Base-by-base conservation (phyloP, 306 rosid species). In the Quercus gilva region DNA sequence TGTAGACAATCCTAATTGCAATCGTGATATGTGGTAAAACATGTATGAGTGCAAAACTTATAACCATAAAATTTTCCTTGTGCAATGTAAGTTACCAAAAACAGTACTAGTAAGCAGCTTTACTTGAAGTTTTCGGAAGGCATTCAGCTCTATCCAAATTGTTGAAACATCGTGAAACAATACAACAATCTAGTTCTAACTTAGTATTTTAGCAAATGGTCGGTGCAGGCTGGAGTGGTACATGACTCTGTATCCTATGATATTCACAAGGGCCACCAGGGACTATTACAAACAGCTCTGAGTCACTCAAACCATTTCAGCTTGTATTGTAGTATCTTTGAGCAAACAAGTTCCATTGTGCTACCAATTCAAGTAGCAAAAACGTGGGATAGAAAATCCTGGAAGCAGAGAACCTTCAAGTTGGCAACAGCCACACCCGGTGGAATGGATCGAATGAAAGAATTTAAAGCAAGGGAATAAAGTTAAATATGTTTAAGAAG, bases 211-310 rank as follows among this genome's bases (percentile, higher is more conserved):
- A 21, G 33, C 28, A 49, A 60, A 43, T 75, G 28, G 68, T 57
- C 71, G 51, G 68, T 57, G 69, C 80, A 60, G 41, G 76, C 37
- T 10, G 55, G 72, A 75, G 37, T 58, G 31, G 8, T 58, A 43
- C 59, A 79, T 45, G 64, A 79, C 43, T 58, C 15, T 59, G 31
- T 23, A 59, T 29, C 18, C 55, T 37, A 72, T 71, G 72, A 33
- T 64, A 53, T 55, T 55, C 20, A 18, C 69, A 74, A 33, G 35
- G 74, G 49, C 28, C 64, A 19, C 18, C 21, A 17, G 55, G 33
- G 59, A 52, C 65, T 19, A 58, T 79, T 55, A 29, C 73, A 45
- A 29, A 28, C 69, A 29, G 69, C 43, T 28, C 20, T 13, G 53
- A 12, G 53, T 49, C 53, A 49, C 4, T 49, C 53, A 49, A 49